Base-by-base conservation (phyloP, 768 basidiomycete genomes). In the Porphyrellus cyaneotinctus region DNA sequence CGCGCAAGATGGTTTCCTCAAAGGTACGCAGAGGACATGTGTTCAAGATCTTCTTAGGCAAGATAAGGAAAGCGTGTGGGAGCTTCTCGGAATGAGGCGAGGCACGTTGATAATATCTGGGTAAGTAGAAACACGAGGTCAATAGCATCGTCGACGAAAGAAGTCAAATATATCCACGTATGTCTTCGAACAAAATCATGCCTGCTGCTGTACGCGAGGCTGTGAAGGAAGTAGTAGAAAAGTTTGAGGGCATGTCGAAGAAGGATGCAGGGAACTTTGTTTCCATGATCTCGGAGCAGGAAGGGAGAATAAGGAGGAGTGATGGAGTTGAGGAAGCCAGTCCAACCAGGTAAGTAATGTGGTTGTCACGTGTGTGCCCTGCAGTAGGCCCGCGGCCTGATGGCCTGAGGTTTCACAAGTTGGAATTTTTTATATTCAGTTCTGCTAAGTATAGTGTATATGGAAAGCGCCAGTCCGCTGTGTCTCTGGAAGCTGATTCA, bases 141-240 rank as follows among this genome's bases (percentile, higher is more conserved):
- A n/a, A 22, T 28, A 17, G 20, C 26, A 57, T 22, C 18, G 17
- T 20, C 17, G 11, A n/a, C n/a, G n/a, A n/a, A n/a, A n/a, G n/a
- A n/a, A n/a, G n/a, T n/a, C n/a, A n/a, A n/a, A n/a, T n/a, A n/a
- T n/a, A n/a, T n/a, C n/a, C n/a, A 33, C 14, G 7, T 62, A 98
- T 94, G 22, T 95, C 95, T 0, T 90, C 94, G 1, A 95, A 94
- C 68, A 91, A 95, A 65, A n/a, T n/a, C n/a, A 98, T 98, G 95
- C 95, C 97, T 3, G 76, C 82, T 10, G 88, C 83, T 0, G 94
- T 97, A 14, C 87, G 84, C 59, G 81, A 79, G n/a, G 85, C 88
- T 0, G 67, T 98, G 4, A 75, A 69, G 41, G 68, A 74, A 36
- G 77, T 81, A 2, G 76, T 77, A 23, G 71, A 76, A 58, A 69